Base-by-base conservation (phyloP, 441 rosid species). In the Omphalea diandra region DNA sequence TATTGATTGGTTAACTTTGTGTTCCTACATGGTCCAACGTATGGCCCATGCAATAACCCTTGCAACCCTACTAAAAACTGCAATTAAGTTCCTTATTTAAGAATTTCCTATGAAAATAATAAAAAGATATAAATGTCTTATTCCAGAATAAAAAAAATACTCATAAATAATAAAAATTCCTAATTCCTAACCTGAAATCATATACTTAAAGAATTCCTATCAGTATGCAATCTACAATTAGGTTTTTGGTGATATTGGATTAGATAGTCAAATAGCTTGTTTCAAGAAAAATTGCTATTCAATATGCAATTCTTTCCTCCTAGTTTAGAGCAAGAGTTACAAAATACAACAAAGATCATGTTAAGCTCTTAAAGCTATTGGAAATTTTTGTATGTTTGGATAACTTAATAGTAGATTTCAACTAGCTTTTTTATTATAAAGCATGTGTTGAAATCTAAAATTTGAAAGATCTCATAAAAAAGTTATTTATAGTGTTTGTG, bases 311-410 rank as follows among this genome's bases (percentile, higher is more conserved):
- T 58, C 55, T 79, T 72, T 15, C 43, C 3, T 85, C 91, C 40
- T 73, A 71, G 41, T 94, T 90, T 26, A 97, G 92, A 35, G 77
- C 56, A 76, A 85, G 80, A 36, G 74, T 87, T 40, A 71, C 93
- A 7, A 77, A 83, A 57, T 69, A 89, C 73, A 90, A 83, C 82
- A 87, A 84, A 71, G 73, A 79, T 73, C 88, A 93, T 17, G 55
- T 73, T 70, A 91, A 88, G 80, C 86, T 94, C 40, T 60, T 91
- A 75, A 85, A 82, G 74, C 87, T 91, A 64, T 63, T 94, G 68
- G 84, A 82, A 35, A 72, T 89, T 15, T 94, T 91, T 68, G 70
- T 83, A n/a, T 82, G 74, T 60, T 72, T 91, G 75, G 88, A 91
- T 50, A 76, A 77, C 41, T 71, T 91, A 41, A 76, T 97, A 67